Percentiles rank a stretch among this genome's conserved stretches.
phyloP scores from a whole-genome alignment of 306 rosid genomes.

The Luffa acutangula region DNA sequence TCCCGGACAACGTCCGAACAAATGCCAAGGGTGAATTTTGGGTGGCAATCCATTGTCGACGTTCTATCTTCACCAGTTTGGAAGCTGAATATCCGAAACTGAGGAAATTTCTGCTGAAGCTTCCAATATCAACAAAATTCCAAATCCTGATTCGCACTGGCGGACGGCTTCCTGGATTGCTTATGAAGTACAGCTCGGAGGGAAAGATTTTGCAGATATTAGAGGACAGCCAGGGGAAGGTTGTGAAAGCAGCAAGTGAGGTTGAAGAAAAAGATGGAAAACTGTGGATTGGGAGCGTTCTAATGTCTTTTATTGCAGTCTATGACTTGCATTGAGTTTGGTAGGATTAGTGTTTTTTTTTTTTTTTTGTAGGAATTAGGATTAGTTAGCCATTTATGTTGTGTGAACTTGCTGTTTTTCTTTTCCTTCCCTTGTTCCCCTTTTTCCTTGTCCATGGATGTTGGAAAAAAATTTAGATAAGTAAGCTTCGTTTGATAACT shows the following conservation, averaged over 20 bases:
- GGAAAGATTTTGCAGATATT: constrained; percentile 71
- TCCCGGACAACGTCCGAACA: constrained; percentile 77
- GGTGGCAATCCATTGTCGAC: constrained; percentile 61
- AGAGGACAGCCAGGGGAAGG: constrained; percentile 79
- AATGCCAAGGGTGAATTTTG: constrained; percentile 80
- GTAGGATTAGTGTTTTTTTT: constrained; percentile 79
- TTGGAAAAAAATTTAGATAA: neutral
- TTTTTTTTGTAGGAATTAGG: constrained; percentile 40
- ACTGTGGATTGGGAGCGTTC: no score
- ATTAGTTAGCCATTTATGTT: no score
- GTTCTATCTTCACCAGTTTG: constrained; percentile 23
- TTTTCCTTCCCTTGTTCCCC: neutral
- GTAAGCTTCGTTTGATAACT: no score
- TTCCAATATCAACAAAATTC: constrained; percentile 53
- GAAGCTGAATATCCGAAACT: constrained; percentile 43
- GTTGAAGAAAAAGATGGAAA: constrained; percentile 92
- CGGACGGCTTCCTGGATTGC: constrained; percentile 35
- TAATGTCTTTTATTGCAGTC: no score
- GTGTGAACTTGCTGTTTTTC: no score
- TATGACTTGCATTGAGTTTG: no score
- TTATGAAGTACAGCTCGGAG: constrained; percentile 71
- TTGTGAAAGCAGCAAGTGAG: constrained; percentile 81
- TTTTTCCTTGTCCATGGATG: neutral
- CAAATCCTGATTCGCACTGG: constrained; percentile 66
- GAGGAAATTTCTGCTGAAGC: constrained; percentile 56